Percentiles rank a stretch among this genome's conserved stretches.
phyloP scores from a whole-genome alignment of 257 asterid genomes.

The Verbena officinalis region DNA sequence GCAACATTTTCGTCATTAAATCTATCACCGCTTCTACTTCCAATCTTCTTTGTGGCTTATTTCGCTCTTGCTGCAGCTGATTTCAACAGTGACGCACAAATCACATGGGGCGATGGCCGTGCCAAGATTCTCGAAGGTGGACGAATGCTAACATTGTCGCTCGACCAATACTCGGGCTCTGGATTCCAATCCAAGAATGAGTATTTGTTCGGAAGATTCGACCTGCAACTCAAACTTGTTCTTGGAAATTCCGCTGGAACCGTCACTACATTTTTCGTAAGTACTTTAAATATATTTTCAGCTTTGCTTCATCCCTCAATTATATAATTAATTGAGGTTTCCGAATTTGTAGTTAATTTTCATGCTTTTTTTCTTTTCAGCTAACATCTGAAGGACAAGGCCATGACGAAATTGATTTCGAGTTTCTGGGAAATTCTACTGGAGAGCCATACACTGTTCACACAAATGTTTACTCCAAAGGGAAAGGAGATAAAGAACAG shows the following conservation, averaged over 20 bases:
- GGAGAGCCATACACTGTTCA: conserved; percentile 42
- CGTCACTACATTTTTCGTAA: conserved; percentile 54
- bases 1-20: neutral
- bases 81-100: neutral
- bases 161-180: conserved; percentile 42
- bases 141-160: conserved; percentile 26
- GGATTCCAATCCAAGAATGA: conserved; percentile 52
- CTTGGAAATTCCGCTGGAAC: conserved; percentile 51
- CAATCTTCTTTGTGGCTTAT: neutral
- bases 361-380: neutral
- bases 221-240: conserved; percentile 39
- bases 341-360: neutral
- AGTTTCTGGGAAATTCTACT: conserved; percentile 38
- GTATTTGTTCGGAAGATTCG: conserved; percentile 40
- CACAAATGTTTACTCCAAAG: conserved; percentile 36
- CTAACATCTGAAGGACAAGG: conserved; percentile 23
- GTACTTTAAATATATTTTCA: neutral
- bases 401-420: conserved; percentile 39
- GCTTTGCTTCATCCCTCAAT: too few relatives aligned
- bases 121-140: conserved; percentile 48
- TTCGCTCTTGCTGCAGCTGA: neutral
- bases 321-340: too few relatives aligned
- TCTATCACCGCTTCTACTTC: neutral
- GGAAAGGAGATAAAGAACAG: conserved; percentile 41
- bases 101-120: conserved; percentile 34